A percentile compares a stretch with the other conserved stretches of the same genome.
These are phyloP conservation scores for Diaporthe australafricana DNA, from an alignment of 2,329 filamentous ascomycete species.

Conservation along the genomic window DNA sequence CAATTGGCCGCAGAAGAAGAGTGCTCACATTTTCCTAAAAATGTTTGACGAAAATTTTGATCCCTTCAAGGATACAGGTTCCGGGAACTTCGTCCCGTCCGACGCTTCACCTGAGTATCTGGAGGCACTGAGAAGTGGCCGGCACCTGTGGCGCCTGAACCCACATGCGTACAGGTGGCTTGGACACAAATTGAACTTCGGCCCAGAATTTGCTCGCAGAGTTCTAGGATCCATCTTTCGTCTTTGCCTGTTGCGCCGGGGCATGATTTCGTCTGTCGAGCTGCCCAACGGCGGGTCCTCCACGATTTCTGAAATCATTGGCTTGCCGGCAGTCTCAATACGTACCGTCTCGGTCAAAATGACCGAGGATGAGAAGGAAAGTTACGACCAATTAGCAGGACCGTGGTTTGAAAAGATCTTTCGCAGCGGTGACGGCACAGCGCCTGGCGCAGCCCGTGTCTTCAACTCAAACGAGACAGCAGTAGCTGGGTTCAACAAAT, in stretches of 20 bases:
- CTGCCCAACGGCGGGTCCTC: not conserved
- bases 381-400: not conserved
- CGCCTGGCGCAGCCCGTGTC: not conserved
- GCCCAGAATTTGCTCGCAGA: not conserved
- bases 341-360: not conserved
- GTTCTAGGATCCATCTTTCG: conserved; percentile 1
- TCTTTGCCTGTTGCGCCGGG: conserved; percentile 18
- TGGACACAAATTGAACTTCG: not conserved
- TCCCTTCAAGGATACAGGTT: not conserved
- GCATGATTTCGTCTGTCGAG: not conserved
- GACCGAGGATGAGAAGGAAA: not conserved
- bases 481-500: not conserved
- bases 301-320: not conserved
- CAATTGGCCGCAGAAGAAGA: not conserved
- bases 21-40: not conserved
- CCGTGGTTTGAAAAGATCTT: not conserved
- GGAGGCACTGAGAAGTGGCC: conserved; percentile 16
- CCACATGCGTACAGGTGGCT: conserved; percentile 23
- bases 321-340: not conserved
- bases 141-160: conserved; percentile 27
- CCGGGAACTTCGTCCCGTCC: not conserved
- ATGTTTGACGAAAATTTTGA: conserved; percentile 8
- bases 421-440: not conserved
- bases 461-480: not conserved
- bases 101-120: not conserved